Evolutionary conservation across 441 rosid genomes (phyloP).

Genomic region (Isatis lusitanica): DNA sequence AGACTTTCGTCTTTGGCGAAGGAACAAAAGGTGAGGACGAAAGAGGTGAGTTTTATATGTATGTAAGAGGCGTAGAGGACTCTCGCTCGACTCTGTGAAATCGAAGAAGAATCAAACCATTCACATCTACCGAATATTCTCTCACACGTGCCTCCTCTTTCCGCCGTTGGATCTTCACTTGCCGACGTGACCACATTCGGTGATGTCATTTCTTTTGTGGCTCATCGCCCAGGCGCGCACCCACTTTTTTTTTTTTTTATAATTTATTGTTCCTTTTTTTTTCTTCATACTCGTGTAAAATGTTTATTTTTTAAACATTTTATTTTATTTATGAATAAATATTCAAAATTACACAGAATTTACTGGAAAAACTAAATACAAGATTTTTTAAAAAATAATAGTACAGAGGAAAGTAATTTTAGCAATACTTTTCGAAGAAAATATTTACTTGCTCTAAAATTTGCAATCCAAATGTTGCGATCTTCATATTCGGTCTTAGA

Average conservation of each 20-base stretch:
- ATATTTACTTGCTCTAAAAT: too few species aligned
- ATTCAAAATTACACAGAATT: too few species aligned
- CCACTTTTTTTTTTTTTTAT: neutral
- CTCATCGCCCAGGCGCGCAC: neutral
- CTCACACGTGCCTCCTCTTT: neutral
- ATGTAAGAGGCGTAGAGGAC: constrained; percentile 13
- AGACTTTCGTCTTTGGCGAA: constrained; percentile 25
- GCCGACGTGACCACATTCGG: neutral
- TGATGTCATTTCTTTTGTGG: neutral
- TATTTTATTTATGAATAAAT: too few species aligned
- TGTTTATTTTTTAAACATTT: too few species aligned
- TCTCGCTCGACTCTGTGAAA: constrained; percentile 9
- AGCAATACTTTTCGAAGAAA: too few species aligned
- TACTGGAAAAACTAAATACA: too few species aligned
- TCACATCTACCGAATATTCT: constrained; percentile 22
- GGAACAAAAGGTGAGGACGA: constrained; percentile 30
- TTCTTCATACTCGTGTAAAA: neutral
- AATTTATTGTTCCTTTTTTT: neutral
- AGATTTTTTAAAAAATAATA: too few species aligned
- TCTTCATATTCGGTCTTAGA: too few species aligned
- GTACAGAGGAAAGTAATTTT: too few species aligned
- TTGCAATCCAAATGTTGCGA: too few species aligned
- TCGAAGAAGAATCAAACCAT: constrained; percentile 14
- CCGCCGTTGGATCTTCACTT: neutral
- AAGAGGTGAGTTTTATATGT: neutral